Percentiles rank a stretch among this genome's conserved stretches.
phyloP scores from a whole-genome alignment of 2,329 filamentous ascomycete genomes.

The Fusarium abutilonis region DNA sequence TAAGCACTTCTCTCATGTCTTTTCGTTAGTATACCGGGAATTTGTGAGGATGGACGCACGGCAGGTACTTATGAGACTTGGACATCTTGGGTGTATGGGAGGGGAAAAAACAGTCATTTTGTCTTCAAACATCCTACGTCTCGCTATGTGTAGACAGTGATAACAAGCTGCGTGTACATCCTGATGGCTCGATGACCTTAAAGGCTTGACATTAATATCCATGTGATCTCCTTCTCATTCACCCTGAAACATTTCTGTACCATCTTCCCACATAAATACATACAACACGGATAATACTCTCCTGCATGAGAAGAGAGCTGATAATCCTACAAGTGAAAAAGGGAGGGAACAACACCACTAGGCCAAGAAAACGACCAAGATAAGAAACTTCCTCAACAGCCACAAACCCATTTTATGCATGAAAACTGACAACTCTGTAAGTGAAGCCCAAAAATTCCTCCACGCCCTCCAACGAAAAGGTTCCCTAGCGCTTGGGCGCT shows the following conservation, averaged over 20 bases:
- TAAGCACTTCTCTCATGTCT: conserved; percentile 43
- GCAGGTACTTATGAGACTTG: conserved; percentile 34
- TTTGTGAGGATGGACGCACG: conserved; percentile 33
- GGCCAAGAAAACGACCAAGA: conserved; percentile 17
- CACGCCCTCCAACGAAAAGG: conserved; percentile 18
- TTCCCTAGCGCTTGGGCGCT: conserved; percentile 30
- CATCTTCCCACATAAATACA: conserved; percentile 25
- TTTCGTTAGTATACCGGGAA: conserved; percentile 23
- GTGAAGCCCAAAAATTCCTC: conserved; percentile 10
- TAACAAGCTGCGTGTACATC: background rate
- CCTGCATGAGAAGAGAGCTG: conserved; percentile 16
- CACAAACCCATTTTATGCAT: conserved; percentile 30
- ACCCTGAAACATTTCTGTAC: conserved; percentile 19
- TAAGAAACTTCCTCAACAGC: conserved; percentile 15
- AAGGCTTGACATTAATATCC: conserved; percentile 30
- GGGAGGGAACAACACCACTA: conserved; percentile 23
- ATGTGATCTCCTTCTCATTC: conserved; percentile 15
- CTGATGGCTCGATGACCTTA: background rate
- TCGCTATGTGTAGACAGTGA: background rate
- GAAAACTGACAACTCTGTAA: conserved; percentile 23
- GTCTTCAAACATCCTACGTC: conserved; percentile 11
- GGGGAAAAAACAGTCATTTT: conserved; percentile 26
- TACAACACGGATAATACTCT: conserved; percentile 16
- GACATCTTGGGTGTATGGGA: conserved; percentile 23
- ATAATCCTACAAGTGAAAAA: conserved; percentile 38